Evolutionary conservation across 129 eudicot species (phyloP).

Genomic region (Centrapalus pauciflorus): DNA sequence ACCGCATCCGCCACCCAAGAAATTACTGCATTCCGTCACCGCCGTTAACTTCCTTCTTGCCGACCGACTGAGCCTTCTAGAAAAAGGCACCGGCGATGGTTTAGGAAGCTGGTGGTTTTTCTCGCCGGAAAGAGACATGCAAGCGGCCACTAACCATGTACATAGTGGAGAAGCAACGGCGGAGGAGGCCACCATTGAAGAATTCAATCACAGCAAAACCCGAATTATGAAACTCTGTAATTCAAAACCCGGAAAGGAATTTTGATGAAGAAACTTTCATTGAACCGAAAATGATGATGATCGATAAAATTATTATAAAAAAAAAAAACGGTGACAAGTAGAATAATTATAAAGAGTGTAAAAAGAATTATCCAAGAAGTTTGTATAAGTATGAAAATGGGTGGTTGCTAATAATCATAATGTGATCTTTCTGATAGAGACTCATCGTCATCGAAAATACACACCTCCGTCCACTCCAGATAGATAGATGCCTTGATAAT

Average conservation of each 20-base stretch:
- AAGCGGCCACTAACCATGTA: slow-evolving; percentile 33
- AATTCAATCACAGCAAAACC: background rate
- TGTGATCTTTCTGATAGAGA: slow-evolving; percentile 16
- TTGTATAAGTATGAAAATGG: too few species aligned
- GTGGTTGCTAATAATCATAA: slow-evolving; percentile 15
- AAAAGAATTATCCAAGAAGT: background rate
- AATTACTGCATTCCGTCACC: background rate
- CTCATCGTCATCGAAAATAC: background rate
- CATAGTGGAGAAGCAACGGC: slow-evolving; percentile 19
- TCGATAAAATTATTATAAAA: background rate
- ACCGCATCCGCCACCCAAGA: background rate
- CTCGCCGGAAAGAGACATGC: slow-evolving; percentile 31
- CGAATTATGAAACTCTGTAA: background rate
- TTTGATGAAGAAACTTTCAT: background rate
- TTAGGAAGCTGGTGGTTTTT: background rate
- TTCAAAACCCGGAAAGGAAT: background rate
- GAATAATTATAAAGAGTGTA: background rate
- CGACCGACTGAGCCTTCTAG: slow-evolving; percentile 22
- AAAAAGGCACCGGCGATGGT: background rate
- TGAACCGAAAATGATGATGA: background rate
- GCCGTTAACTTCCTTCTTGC: slow-evolving; percentile 17
- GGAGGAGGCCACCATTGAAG: slow-evolving; percentile 18
- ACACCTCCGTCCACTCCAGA: too few species aligned
- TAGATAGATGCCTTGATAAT: too few species aligned
- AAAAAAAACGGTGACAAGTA: background rate